Conservation (phyloP, 371 early-diverging fungal species). For the Rhizopus sp. region DNA sequence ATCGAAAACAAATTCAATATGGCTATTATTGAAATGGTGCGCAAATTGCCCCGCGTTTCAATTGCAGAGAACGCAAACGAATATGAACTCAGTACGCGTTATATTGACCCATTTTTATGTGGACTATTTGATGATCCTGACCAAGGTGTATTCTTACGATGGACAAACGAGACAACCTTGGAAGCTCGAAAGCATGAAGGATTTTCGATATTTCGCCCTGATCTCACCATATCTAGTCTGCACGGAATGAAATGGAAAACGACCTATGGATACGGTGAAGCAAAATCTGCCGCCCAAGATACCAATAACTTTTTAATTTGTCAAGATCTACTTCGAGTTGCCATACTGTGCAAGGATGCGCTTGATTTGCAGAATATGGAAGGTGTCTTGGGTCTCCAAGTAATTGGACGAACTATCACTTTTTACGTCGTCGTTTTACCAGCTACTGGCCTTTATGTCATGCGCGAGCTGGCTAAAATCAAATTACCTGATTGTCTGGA, state of each 20-base stretch:
- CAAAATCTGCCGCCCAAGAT: slow-evolving; percentile 14
- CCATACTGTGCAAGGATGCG: slow-evolving; percentile 24
- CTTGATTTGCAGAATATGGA: slow-evolving; percentile 14
- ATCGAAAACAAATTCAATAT: slow-evolving; percentile 11
- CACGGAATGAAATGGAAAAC: slow-evolving; percentile 8
- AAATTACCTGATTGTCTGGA: slow-evolving; percentile 16
- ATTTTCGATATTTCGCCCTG: slow-evolving; percentile 12
- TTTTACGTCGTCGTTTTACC: slow-evolving; percentile 19
- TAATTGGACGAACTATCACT: slow-evolving; percentile 11
- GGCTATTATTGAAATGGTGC: slow-evolving; percentile 12
- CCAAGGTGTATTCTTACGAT: slow-evolving; percentile 5
- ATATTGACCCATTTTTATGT: slow-evolving; percentile 14
- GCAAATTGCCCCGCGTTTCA: slow-evolving; percentile 13
- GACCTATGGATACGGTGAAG: slow-evolving; percentile 23
- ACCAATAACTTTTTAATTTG: slow-evolving; percentile 20
- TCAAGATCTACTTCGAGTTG: slow-evolving; percentile 22
- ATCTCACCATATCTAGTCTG: slow-evolving; percentile 10
- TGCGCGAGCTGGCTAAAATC: slow-evolving; percentile 21
- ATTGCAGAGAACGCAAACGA: slow-evolving; percentile 14
- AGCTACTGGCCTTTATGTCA: slow-evolving; percentile 17
- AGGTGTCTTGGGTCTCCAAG: slow-evolving; percentile 23
- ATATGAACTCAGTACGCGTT: slow-evolving; percentile 12
- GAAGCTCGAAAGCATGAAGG: slow-evolving; percentile 10
- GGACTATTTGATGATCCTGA: slow-evolving; percentile 10
- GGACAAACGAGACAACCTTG: slow-evolving; percentile 12